Evolutionary conservation across 148 eudicot genomes (phyloP), one percentile per base, ranked within the genome.

Genomic region (Arctostaphylos glauca): DNA sequence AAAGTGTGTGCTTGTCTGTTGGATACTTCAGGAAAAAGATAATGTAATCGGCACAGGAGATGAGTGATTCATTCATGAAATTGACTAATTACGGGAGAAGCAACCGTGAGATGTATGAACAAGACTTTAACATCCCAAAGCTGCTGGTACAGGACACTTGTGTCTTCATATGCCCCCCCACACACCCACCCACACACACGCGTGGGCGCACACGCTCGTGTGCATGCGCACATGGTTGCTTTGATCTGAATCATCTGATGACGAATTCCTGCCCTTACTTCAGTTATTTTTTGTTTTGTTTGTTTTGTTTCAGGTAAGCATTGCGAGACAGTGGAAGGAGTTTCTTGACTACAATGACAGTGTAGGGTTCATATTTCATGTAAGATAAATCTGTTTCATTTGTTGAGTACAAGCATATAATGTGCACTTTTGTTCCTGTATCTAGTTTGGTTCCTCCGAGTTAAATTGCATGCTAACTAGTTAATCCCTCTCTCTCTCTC

Each of bases 311-410:
- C 91, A 94, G 98, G 52, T 87, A 59, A 94, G 95, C 91, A 94
- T 94, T 79, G 98, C 95, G 74, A 88, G 78, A 31, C 98, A 94
- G 83, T 94, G 94, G 98, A 92, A 94, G 86, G 87, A 90, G 88
- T 88, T 93, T 74, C 92, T 94, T 60, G 98, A 93, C 82, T 88
- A 84, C 90, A 90, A 86, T 23, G 98, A 90, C 1, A 67, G 8
- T 81, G 87, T 94, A 8, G 96, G 96, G 25, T 94, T 88, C 86
- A 90, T 93, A 73, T 87, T 93, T 81, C 98, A 94, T 84, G 98
- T 94, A 92, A 85, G 94, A 79, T 70, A 41, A 9, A 12, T 71
- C 12, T 74, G 16, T 66, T 66, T 66, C 44, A 66, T 66, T 5
- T 66, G 16, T 66, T 31, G 71, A 16, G 18, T 66, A 66, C 43